These are phyloP conservation scores for Trichoderma afroharzianum DNA, from an alignment of 2,329 filamentous ascomycete genomes.

Conservation along the genomic window DNA sequence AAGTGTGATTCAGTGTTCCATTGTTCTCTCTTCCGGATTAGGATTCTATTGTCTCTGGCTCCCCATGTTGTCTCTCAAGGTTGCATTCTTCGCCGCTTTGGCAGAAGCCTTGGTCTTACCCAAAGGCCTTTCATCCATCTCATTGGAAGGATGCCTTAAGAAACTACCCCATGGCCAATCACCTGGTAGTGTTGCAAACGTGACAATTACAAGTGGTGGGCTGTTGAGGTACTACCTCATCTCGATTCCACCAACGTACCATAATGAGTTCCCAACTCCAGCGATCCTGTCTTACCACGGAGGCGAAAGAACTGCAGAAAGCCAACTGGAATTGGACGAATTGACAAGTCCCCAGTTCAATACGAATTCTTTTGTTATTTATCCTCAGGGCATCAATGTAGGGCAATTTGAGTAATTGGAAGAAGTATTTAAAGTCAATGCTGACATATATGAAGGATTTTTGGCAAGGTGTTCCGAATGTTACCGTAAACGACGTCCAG, in stretches of 20 bases:
- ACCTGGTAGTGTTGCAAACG: not conserved
- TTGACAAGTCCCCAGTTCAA: not conserved
- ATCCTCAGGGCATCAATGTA: constrained; percentile 1
- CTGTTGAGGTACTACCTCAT: not conserved
- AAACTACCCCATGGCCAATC: not conserved
- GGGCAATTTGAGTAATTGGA: not conserved
- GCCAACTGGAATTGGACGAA: not conserved
- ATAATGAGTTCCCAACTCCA: not conserved
- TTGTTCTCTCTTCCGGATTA: not conserved
- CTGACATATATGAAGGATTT: not conserved
- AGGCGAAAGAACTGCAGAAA: not conserved
- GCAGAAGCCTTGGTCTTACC: not conserved
- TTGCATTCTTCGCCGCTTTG: not conserved
- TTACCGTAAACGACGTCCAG: not conserved
- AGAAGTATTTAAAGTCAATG: not conserved
- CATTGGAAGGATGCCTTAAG: not conserved
- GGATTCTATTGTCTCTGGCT: not conserved
- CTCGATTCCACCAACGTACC: not conserved
- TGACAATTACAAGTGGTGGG: not conserved
- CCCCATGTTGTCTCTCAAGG: not conserved
- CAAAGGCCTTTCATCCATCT: not conserved
- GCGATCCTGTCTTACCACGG: not conserved
- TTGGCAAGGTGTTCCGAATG: not conserved
- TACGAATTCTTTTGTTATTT: not conserved
- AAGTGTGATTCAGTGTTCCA: not conserved